phyloP scores from a whole-genome alignment of 345 rosid species.

The Nephelium lappaceum region DNA sequence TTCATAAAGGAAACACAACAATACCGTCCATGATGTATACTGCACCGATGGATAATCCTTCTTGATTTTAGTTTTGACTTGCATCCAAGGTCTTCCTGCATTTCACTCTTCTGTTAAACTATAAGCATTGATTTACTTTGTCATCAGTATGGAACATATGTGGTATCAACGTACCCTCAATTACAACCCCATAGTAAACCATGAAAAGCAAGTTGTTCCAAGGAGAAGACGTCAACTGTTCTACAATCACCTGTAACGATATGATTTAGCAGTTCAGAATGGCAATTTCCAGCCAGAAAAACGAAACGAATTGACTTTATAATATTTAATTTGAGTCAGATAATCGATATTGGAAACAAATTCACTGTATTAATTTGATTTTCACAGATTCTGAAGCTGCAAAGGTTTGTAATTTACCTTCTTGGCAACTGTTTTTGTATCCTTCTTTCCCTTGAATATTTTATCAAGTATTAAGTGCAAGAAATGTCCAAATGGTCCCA shows the following conservation, averaged over 20 bases:
- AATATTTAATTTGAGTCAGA: neutral
- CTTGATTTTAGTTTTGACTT: slow-evolving; percentile 72
- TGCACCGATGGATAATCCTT: slow-evolving; percentile 76
- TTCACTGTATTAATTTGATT: neutral
- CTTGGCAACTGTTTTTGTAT: slow-evolving; percentile 83
- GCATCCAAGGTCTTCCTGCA: slow-evolving; percentile 86
- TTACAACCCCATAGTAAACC: slow-evolving; percentile 72
- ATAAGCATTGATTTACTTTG: neutral
- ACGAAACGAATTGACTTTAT: neutral
- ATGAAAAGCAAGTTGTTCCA: slow-evolving; percentile 85
- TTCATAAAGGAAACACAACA: slow-evolving; percentile 1
- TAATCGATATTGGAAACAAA: neutral
- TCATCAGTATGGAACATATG: neutral
- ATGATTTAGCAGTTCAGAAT: slow-evolving; percentile 15
- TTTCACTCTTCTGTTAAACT: slow-evolving; percentile 23
- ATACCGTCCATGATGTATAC: slow-evolving; percentile 85
- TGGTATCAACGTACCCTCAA: slow-evolving; percentile 57
- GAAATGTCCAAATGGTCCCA: slow-evolving; percentile 89
- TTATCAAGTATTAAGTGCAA: slow-evolving; percentile 70
- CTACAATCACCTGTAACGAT: slow-evolving; percentile 61
- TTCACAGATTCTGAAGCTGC: neutral
- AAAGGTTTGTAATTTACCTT: slow-evolving; percentile 50
- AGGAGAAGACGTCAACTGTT: slow-evolving; percentile 87
- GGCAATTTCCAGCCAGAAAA: slow-evolving; percentile 1
- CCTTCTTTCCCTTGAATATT: slow-evolving; percentile 88